phyloP scores from a whole-genome alignment of 2,329 filamentous ascomycete genomes.

The Grosmannia penicillata region DNA sequence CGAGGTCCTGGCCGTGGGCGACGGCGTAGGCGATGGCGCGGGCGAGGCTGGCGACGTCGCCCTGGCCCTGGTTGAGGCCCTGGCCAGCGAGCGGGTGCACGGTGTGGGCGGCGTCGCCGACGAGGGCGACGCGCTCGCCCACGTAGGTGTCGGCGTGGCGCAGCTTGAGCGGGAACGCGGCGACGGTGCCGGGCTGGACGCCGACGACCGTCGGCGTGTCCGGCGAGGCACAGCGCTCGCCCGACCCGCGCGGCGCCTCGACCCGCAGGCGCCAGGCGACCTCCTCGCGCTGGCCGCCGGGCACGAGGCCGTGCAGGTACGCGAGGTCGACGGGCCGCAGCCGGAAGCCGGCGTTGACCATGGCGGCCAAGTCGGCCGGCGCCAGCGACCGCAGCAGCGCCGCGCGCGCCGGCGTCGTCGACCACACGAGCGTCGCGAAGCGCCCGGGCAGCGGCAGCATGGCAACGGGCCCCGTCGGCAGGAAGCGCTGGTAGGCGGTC shows the following conservation, averaged over 20 bases:
- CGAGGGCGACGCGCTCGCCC: slow-evolving; percentile 74
- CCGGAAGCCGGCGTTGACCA: slow-evolving; percentile 90
- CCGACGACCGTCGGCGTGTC: slow-evolving; percentile 50
- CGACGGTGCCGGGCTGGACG: slow-evolving; percentile 66
- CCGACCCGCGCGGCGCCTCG: slow-evolving; percentile 18
- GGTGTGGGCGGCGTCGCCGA: slow-evolving; percentile 91
- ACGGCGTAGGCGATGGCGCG: slow-evolving; percentile 63
- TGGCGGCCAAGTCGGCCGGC: slow-evolving; percentile 59
- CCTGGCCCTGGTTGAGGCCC: slow-evolving; percentile 85
- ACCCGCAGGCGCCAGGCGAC: slow-evolving; percentile 55
- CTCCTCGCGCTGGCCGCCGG: slow-evolving; percentile 29
- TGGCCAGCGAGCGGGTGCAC: slow-evolving; percentile 91
- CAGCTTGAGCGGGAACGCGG: slow-evolving; percentile 82
- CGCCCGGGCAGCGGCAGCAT: slow-evolving; percentile 80
- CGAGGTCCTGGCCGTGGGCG: slow-evolving; percentile 74
- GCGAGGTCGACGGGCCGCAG: slow-evolving; percentile 64
- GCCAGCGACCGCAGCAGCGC: slow-evolving; percentile 63
- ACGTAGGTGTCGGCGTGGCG: slow-evolving; percentile 91
- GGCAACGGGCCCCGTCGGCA: slow-evolving; percentile 82
- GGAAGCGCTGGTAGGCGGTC: slow-evolving; percentile 87
- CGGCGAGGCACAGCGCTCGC: slow-evolving; percentile 39
- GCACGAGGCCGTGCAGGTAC: slow-evolving; percentile 55
- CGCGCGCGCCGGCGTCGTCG: slow-evolving; percentile 70
- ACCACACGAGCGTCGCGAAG: slow-evolving; percentile 82
- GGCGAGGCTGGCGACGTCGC: slow-evolving; percentile 68